Conservation (phyloP, 2,329 filamentous ascomycete genomes). For the Colletotrichum liriopes region DNA sequence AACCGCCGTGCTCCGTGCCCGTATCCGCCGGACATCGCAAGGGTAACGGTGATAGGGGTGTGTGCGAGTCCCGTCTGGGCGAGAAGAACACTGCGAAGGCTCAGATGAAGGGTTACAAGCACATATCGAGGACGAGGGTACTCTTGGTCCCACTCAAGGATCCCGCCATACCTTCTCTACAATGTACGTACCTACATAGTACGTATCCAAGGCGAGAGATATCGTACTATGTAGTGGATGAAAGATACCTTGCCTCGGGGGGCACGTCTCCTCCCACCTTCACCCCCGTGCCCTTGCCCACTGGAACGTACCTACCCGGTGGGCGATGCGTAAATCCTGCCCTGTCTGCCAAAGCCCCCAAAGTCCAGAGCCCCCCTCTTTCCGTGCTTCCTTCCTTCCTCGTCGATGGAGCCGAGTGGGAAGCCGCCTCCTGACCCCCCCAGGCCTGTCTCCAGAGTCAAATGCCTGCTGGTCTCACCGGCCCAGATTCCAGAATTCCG, state of each 20-base stretch:
- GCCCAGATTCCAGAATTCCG: slow-evolving; percentile 38
- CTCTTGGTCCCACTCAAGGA: background rate
- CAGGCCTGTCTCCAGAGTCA: slow-evolving; percentile 1
- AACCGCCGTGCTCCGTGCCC: slow-evolving; percentile 33
- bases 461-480: slow-evolving; percentile 14
- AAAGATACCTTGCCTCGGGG: background rate
- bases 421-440: slow-evolving; percentile 23
- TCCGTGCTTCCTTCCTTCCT: slow-evolving; percentile 34
- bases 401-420: slow-evolving; percentile 34
- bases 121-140: background rate
- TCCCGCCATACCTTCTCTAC: background rate
- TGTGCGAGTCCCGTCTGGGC: background rate
- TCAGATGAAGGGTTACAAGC: background rate
- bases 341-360: background rate
- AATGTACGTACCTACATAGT: background rate
- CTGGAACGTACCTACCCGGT: background rate
- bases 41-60: background rate
- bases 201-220: background rate
- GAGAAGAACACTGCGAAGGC: background rate
- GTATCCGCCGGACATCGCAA: slow-evolving; percentile 26
- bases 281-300: background rate
- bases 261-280: background rate
- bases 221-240: background rate
- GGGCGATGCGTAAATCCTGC: background rate
- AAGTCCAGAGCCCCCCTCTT: slow-evolving; percentile 1